These are phyloP conservation scores for Oxyria digyna DNA, from an alignment of 148 eudicot genomes.

Conservation along the genomic window DNA sequence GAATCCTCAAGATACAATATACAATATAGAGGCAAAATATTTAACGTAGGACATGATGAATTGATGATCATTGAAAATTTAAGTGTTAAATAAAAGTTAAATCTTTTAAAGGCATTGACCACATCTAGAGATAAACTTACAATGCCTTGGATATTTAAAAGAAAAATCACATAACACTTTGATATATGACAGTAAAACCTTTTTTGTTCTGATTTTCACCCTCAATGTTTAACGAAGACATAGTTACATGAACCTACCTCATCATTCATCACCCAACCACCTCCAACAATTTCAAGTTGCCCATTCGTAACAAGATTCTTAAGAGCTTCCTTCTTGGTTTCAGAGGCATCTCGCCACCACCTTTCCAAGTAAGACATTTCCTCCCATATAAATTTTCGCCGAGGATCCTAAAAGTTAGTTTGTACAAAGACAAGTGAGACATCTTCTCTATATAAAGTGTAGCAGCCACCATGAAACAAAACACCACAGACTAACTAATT, in stretches of 20 bases:
- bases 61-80: neutral
- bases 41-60: neutral
- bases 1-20: neutral
- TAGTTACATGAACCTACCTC: conserved; percentile 41
- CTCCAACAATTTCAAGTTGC: conserved; percentile 95
- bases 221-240: neutral
- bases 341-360: conserved; percentile 99
- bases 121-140: neutral
- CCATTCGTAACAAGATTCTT: conserved; percentile 60
- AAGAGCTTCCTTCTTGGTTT: conserved; percentile 48
- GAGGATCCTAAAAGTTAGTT: conserved; percentile 44
- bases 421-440: neutral
- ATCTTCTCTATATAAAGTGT: too few species aligned
- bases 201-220: neutral
- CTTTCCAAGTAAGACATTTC: conserved; percentile 99
- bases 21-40: neutral
- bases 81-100: neutral
- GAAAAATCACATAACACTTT: neutral
- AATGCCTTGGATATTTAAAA: neutral
- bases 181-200: neutral
- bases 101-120: neutral
- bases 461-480: neutral
- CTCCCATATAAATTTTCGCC: conserved; percentile 99
- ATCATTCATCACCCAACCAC: conserved; percentile 99
- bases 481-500: neutral